These are phyloP conservation scores for Isabelozyma pseudorhagii DNA, from an alignment of 805 yeast genomes.

Conservation along the genomic window DNA sequence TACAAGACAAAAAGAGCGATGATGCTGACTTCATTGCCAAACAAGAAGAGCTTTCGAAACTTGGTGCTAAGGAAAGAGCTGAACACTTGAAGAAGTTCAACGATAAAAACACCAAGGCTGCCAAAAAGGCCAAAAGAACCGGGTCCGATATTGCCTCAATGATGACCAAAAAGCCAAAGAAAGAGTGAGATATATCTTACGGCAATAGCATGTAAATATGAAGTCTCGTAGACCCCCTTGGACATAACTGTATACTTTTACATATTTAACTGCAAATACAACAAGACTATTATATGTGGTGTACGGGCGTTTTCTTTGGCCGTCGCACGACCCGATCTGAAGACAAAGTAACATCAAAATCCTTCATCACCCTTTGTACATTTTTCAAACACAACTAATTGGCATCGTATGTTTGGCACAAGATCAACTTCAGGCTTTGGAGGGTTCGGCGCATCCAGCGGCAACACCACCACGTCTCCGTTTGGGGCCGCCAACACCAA, in stretches of 20 bases:
- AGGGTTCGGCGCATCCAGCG: constrained; percentile 12
- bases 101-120: constrained; percentile 42
- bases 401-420: constrained; percentile 43
- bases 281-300: neutral
- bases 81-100: constrained; percentile 67
- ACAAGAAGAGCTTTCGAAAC: constrained; percentile 44
- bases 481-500: constrained; percentile 27
- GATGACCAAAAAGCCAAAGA: constrained; percentile 8
- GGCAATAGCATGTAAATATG: too few relatives aligned
- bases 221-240: too few relatives aligned
- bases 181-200: neutral
- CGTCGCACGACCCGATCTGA: neutral
- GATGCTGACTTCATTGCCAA: constrained; percentile 56
- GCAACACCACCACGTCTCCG: constrained; percentile 25
- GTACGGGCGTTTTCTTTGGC: neutral
- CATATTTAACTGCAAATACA: too few relatives aligned
- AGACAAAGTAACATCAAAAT: neutral
- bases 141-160: constrained; percentile 1
- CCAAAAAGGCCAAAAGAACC: constrained; percentile 5
- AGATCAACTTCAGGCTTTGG: constrained; percentile 40
- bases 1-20: constrained; percentile 52
- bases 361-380: neutral
- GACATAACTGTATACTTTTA: too few relatives aligned
- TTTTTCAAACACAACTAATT: neutral
- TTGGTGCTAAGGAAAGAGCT: constrained; percentile 68